phyloP scores from a whole-genome alignment of 2,329 filamentous ascomycete genomes.

The Hansfordia pulvinata region DNA sequence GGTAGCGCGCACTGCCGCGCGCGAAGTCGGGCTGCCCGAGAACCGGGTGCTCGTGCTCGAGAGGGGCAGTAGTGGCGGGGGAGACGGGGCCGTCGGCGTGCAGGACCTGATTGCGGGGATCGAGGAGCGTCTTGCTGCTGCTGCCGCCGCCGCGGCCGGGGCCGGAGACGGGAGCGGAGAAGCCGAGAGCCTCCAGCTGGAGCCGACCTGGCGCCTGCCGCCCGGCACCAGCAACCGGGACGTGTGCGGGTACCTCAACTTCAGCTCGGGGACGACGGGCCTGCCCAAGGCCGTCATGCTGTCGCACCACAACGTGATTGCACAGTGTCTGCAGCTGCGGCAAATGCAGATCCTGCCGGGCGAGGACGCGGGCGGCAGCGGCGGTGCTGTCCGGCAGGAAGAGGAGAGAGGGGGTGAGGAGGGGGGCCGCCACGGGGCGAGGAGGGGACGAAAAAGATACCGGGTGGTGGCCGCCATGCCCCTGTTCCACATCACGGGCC shows the following conservation, averaged over 20 bases:
- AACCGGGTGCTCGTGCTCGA: slow-evolving; percentile 39
- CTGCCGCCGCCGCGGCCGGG: slow-evolving; percentile 30
- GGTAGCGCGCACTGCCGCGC: slow-evolving; percentile 37
- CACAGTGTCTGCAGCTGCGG: slow-evolving; percentile 5
- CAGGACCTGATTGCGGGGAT: slow-evolving; percentile 25
- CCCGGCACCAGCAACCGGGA: slow-evolving; percentile 2
- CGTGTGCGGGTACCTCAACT: slow-evolving; percentile 5
- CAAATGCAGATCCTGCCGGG: slow-evolving; percentile 3
- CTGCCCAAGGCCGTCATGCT: slow-evolving; percentile 5
- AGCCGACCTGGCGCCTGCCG: slow-evolving; percentile 1
- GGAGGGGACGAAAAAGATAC: no score
- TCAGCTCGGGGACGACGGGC: slow-evolving; percentile 5
- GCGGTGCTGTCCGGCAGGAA: no score
- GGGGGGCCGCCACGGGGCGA: no score
- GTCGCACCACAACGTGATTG: slow-evolving; percentile 5
- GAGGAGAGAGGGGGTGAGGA: no score
- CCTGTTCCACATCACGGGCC: slow-evolving; percentile 9
- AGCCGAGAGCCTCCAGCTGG: background rate
- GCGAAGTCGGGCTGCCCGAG: slow-evolving; percentile 35
- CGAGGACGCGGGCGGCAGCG: slow-evolving; percentile 1
- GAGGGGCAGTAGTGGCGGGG: no score
- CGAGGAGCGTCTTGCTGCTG: no score
- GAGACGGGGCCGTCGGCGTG: slow-evolving; percentile 31
- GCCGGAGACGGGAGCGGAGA: slow-evolving; percentile 19
- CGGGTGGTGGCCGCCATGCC: slow-evolving; percentile 3